Evolutionary conservation across 1,139 yeast genomes (phyloP).

Genomic region (Yamadazyma diddensiae): DNA sequence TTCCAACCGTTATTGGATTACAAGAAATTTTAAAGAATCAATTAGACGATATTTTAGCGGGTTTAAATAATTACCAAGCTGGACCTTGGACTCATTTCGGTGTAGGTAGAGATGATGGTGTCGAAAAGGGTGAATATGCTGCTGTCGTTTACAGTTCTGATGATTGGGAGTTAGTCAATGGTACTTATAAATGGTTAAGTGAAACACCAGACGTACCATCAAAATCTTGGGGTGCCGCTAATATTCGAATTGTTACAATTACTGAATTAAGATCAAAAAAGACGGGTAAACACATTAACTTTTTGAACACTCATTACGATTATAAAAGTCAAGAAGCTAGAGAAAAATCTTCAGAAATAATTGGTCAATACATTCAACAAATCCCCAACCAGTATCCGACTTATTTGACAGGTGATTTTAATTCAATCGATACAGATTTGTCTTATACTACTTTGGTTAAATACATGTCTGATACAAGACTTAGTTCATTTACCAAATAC

Average conservation of each 20-base stretch:
- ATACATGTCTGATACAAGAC: conserved; percentile 19
- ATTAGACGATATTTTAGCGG: conserved; percentile 23
- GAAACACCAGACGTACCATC: conserved; percentile 42
- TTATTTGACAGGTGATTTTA: conserved; percentile 25
- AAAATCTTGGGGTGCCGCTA: conserved; percentile 41
- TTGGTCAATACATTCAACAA: conserved; percentile 28
- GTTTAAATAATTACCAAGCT: conserved; percentile 15
- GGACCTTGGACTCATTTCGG: conserved; percentile 39
- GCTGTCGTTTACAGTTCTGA: conserved; percentile 39
- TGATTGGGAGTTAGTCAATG: conserved; percentile 29
- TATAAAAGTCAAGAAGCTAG: conserved; percentile 39
- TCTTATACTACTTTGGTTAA: conserved; percentile 26
- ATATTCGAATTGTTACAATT: conserved; percentile 41
- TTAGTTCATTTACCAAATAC: conserved; percentile 20
- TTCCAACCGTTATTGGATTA: conserved; percentile 29
- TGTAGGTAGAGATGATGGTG: conserved; percentile 49
- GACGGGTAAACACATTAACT: conserved; percentile 25
- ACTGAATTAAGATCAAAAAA: conserved; percentile 26
- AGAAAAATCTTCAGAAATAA: conserved; percentile 25
- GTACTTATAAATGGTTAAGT: conserved; percentile 44
- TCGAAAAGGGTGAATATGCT: conserved; percentile 40
- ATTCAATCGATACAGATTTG: conserved; percentile 13
- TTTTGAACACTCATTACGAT: conserved; percentile 44
- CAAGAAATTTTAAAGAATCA: conserved; percentile 29
- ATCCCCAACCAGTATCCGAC: conserved; percentile 32